Evolutionary conservation across 2,329 filamentous ascomycete species (phyloP).

Genomic region (Penicillium verrucosum): DNA sequence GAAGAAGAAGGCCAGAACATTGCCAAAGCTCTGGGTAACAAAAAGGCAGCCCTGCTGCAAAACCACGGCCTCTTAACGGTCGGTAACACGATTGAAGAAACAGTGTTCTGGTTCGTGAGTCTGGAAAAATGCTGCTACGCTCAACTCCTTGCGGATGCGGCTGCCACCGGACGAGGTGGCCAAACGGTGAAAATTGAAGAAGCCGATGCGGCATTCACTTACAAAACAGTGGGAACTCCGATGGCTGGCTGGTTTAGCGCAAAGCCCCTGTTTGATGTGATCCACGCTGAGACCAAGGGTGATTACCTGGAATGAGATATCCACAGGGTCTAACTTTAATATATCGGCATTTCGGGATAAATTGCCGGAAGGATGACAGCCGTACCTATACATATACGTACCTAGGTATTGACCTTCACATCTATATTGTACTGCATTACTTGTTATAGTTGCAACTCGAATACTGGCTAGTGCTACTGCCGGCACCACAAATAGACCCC

Average conservation of each 20-base stretch:
- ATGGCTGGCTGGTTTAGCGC: slow-evolving; percentile 67
- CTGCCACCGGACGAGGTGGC: slow-evolving; percentile 56
- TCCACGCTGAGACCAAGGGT: slow-evolving; percentile 59
- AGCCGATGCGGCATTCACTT: slow-evolving; percentile 66
- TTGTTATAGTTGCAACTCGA: background rate
- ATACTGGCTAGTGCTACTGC: background rate
- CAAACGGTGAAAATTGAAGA: slow-evolving; percentile 65
- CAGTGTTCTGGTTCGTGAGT: slow-evolving; percentile 54
- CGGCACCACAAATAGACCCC: background rate
- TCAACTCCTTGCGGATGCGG: slow-evolving; percentile 54
- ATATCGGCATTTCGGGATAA: background rate
- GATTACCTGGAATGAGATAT: slow-evolving; percentile 50
- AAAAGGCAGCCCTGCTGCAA: slow-evolving; percentile 53
- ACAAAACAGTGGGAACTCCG: slow-evolving; percentile 61
- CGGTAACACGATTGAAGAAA: slow-evolving; percentile 50
- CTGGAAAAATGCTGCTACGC: slow-evolving; percentile 55
- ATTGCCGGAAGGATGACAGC: too few species aligned
- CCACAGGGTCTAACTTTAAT: background rate
- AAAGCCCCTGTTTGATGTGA: slow-evolving; percentile 68
- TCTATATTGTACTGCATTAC: background rate
- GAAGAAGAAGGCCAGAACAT: slow-evolving; percentile 54
- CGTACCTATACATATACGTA: too few species aligned
- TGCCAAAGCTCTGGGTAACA: slow-evolving; percentile 46
- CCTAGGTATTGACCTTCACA: background rate
- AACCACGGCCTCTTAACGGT: slow-evolving; percentile 55